Base-by-base conservation (phyloP, 192 early-diverging fungal genomes). In the Coemansia sp. region DNA sequence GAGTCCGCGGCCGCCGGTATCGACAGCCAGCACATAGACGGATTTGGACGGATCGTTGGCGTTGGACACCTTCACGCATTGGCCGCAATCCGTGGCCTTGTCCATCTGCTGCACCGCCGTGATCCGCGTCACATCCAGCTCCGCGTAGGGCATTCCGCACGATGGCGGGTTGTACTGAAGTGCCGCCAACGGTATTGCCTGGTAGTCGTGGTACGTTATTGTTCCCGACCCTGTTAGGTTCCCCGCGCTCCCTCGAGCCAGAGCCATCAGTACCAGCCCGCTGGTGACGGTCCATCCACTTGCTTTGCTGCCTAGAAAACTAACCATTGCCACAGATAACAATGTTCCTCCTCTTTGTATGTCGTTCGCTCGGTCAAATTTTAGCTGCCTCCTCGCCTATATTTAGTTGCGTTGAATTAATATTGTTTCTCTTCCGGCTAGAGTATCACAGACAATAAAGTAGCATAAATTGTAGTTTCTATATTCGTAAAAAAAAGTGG, bases 131-230 rank as follows among this genome's bases (percentile, higher is more conserved):
- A 86, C 16, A 57, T 87, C 79, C 21, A 87, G 71, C 45, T 77
- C 51, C 1, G 69, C 77, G 37, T 85, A 87, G 2, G 86, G 79
- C 80, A 86, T 86, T 32, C 86, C 86, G 62, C 86, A 87, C 12
- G 77, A 77, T 5, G 85, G 85, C 10, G 86, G 86, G 66, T 85
- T 87, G 49, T 67, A 73, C 13, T 59, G 60, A 4, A 87, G 64
- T 9, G 61, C 62, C 13, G 57, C 62, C 0, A 74, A 66, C 0
- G 83, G 74, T 16, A 86, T 60, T n/a, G 71, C 52, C 36, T 76
- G 71, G 69, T 85, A 85, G 62, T 85, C 80, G 60, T 82, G 76
- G 47, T 74, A 80, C 6, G 79, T 77, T 41, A 85, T 82, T 19
- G 61, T 63, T 40, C 71, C 75, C 3, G 84, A 76, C 9, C 84